Evolutionary conservation across 768 basidiomycete genomes (phyloP).

Genomic region (Calocybe cyanea): DNA sequence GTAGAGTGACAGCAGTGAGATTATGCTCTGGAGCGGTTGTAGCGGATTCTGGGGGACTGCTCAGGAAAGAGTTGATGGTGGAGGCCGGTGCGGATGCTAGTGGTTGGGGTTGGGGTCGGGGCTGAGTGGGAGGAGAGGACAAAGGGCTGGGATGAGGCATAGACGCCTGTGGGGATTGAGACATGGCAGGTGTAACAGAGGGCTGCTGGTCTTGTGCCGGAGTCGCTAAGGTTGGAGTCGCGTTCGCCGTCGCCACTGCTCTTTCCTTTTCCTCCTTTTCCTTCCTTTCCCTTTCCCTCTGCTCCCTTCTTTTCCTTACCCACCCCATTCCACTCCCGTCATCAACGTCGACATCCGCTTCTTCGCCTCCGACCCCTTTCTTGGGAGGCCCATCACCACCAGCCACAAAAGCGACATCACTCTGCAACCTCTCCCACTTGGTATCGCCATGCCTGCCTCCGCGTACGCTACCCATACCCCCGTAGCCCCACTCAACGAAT

Average conservation of each 20-base stretch:
- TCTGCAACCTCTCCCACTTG: constrained; percentile 34
- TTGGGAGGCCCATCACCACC: constrained; percentile 21
- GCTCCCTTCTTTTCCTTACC: constrained; percentile 64
- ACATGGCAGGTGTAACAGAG: neutral
- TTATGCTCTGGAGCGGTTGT: constrained; percentile 13
- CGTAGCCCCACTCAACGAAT: constrained; percentile 93
- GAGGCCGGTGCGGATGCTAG: neutral
- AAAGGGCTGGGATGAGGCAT: neutral
- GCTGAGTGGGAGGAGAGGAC: neutral
- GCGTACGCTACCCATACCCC: constrained; percentile 71
- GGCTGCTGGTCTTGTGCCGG: neutral
- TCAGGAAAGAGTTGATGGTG: too few relatives aligned
- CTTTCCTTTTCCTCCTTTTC: constrained; percentile 31
- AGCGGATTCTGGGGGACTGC: too few relatives aligned
- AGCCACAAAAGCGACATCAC: constrained; percentile 15
- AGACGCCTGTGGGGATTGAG: neutral
- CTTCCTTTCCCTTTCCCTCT: constrained; percentile 42
- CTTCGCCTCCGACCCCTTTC: constrained; percentile 24
- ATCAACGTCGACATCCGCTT: constrained; percentile 51
- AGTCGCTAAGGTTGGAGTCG: too few relatives aligned
- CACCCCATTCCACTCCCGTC: constrained; percentile 88
- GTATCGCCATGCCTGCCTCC: constrained; percentile 26
- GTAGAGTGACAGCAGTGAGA: constrained; percentile 13
- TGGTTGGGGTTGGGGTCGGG: neutral
- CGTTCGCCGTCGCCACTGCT: constrained; percentile 16